A percentile compares a stretch with the other conserved stretches of the same genome.
Evolutionary conservation across 805 yeast genomes (phyloP).

Genomic region (Tetrapisispora pingtungensis): DNA sequence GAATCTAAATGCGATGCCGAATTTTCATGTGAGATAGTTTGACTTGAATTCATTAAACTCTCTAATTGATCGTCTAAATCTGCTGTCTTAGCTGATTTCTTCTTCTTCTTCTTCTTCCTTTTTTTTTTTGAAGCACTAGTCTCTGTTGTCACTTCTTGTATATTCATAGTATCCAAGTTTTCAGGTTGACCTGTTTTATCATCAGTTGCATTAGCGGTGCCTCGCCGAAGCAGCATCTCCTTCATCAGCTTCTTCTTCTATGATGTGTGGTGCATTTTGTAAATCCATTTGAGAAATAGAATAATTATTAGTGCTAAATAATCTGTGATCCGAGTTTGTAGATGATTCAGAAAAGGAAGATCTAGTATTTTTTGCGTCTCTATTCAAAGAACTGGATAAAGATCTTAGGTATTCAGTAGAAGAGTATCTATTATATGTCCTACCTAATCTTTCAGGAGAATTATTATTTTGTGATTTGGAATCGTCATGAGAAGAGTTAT

Average conservation of each 20-base stretch:
- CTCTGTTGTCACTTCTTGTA: background rate
- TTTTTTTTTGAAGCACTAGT: background rate
- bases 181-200: background rate
- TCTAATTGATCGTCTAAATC: constrained; percentile 2
- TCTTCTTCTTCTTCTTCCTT: constrained; percentile 7
- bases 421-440: constrained; percentile 18
- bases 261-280: constrained; percentile 21
- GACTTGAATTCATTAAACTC: background rate
- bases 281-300: constrained; percentile 22
- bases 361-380: constrained; percentile 13
- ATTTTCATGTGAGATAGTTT: background rate
- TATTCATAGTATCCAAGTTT: background rate
- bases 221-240: constrained; percentile 14
- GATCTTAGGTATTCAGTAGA: constrained; percentile 48
- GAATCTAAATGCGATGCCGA: constrained; percentile 7
- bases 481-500: constrained; percentile 38
- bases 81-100: background rate
- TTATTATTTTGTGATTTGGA: constrained; percentile 10
- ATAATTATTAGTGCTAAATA: constrained; percentile 22
- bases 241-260: constrained; percentile 15
- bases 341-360: constrained; percentile 1
- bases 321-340: constrained; percentile 3
- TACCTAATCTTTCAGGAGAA: constrained; percentile 13
- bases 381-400: constrained; percentile 22
- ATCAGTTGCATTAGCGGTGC: constrained; percentile 4